These are phyloP conservation scores for Aureobasidium melanogenum DNA, from an alignment of 2,329 filamentous ascomycete species.

Conservation along the genomic window DNA sequence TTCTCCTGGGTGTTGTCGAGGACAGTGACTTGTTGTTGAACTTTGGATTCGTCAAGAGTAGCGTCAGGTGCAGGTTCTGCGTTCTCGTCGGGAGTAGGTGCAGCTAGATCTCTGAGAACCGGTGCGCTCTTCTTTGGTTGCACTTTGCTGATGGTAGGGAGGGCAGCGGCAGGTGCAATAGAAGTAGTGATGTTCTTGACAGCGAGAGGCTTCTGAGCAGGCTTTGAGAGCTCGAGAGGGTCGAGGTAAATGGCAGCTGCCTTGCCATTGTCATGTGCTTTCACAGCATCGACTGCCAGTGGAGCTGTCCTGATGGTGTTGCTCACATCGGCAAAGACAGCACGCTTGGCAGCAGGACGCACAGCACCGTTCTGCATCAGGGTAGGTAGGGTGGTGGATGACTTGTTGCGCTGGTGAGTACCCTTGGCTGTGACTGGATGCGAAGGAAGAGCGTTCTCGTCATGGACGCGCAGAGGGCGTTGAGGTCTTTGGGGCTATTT, in stretches of 20 bases:
- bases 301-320: constrained; percentile 45
- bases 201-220: constrained; percentile 52
- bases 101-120: constrained; percentile 43
- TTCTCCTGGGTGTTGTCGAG: background rate
- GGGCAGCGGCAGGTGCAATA: constrained; percentile 5
- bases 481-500: constrained; percentile 41
- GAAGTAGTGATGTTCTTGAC: constrained; percentile 11
- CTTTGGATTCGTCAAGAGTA: background rate
- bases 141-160: constrained; percentile 35
- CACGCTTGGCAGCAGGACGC: constrained; percentile 63
- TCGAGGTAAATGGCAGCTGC: constrained; percentile 17
- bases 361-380: constrained; percentile 45
- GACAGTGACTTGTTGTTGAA: background rate
- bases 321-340: constrained; percentile 75
- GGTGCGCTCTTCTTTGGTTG: constrained; percentile 44
- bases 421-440: constrained; percentile 39
- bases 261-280: constrained; percentile 30
- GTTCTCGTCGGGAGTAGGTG: background rate
- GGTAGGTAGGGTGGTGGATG: constrained; percentile 54
- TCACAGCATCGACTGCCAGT: constrained; percentile 49
- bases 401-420: constrained; percentile 76
- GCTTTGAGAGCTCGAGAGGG: constrained; percentile 31
- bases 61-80: background rate
- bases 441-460: constrained; percentile 57
- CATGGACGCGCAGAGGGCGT: constrained; percentile 52